These are phyloP conservation scores for Xylaria arbuscula DNA, from an alignment of 2,329 filamentous ascomycete species.

Conservation along the genomic window DNA sequence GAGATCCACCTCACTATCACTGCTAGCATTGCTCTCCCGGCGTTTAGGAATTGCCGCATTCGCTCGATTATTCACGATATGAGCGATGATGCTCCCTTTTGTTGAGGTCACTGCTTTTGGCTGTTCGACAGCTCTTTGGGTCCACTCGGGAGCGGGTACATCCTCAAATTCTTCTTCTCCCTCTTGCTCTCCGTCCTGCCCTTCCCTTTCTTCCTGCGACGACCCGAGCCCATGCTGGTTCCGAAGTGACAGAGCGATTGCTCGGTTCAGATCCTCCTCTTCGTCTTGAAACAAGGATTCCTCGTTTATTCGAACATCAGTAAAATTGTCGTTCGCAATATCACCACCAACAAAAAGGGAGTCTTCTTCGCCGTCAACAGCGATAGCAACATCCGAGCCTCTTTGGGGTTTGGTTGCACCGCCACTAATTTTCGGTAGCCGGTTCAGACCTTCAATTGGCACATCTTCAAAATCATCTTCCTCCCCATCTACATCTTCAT, in stretches of 20 bases:
- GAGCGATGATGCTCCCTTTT: constrained; percentile 73
- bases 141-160: constrained; percentile 64
- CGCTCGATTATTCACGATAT: constrained; percentile 78
- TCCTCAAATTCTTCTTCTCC: constrained; percentile 62
- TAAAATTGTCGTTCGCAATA: constrained; percentile 32
- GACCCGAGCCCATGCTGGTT: constrained; percentile 62
- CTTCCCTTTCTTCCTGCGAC: constrained; percentile 38
- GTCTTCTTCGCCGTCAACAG: constrained; percentile 59
- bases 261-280: constrained; percentile 76
- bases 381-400: constrained; percentile 34
- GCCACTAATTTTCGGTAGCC: constrained; percentile 76
- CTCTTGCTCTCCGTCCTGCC: constrained; percentile 54
- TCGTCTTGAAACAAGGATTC: constrained; percentile 56
- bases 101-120: constrained; percentile 63
- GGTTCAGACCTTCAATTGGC: constrained; percentile 88
- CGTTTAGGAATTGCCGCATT: constrained; percentile 67
- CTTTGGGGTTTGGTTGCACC: constrained; percentile 42
- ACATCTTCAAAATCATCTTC: constrained; percentile 91
- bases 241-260: constrained; percentile 86
- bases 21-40: constrained; percentile 64
- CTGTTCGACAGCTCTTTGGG: constrained; percentile 63
- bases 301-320: constrained; percentile 39
- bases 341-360: constrained; percentile 66
- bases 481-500: constrained; percentile 68
- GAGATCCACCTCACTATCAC: constrained; percentile 84